Evolutionary conservation across 177 flowering plant genomes (phyloP).

Genomic region (Vitis hybrid): DNA sequence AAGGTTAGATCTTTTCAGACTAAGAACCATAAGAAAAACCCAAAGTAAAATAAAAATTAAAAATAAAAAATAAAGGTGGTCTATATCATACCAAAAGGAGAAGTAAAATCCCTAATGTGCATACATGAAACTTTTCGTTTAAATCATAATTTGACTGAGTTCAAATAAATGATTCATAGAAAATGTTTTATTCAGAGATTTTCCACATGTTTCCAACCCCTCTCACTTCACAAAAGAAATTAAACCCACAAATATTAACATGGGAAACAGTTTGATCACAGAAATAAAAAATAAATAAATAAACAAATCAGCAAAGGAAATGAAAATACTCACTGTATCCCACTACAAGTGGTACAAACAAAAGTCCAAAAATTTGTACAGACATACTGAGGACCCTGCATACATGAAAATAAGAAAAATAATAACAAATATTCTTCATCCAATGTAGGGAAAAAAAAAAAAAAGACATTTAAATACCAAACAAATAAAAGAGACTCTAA

Average conservation of each 20-base stretch:
- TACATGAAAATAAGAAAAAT: conserved; percentile 1
- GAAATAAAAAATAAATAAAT: neutral
- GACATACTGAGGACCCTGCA: conserved; percentile 91
- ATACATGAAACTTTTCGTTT: too few species aligned
- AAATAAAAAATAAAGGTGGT: too few species aligned
- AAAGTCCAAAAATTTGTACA: conserved; percentile 89
- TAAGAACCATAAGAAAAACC: too few species aligned
- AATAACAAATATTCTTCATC: neutral
- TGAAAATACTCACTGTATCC: conserved; percentile 71
- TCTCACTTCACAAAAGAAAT: neutral
- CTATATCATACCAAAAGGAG: too few species aligned
- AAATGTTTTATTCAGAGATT: too few species aligned
- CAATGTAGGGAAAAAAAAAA: neutral
- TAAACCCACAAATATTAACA: neutral
- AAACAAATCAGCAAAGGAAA: neutral
- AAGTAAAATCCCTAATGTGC: too few species aligned
- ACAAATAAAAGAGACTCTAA: neutral
- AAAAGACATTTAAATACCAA: neutral
- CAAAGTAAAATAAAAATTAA: too few species aligned
- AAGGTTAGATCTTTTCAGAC: too few species aligned
- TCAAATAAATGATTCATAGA: too few species aligned
- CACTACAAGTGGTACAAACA: conserved; percentile 75
- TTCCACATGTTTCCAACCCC: too few species aligned
- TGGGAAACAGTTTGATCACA: neutral
- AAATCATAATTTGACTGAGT: too few species aligned